phyloP scores from a whole-genome alignment of 441 rosid genomes.

The Bocquillonia castaneifolia region DNA sequence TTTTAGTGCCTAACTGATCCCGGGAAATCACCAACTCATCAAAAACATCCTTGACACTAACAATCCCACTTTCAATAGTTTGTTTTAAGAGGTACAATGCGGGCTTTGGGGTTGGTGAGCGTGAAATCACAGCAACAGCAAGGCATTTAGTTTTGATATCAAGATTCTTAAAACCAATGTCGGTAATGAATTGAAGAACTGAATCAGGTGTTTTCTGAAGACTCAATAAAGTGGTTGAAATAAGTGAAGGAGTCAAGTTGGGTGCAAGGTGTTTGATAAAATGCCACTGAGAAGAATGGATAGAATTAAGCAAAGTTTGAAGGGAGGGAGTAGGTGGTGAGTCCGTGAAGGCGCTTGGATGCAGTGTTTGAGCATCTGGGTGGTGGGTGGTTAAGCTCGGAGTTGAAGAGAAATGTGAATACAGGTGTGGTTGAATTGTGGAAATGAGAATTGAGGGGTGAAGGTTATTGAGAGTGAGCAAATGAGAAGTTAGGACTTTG shows the following conservation, averaged over 20 bases:
- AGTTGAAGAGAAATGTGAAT: conserved; percentile 29
- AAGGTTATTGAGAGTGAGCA: conserved; percentile 9
- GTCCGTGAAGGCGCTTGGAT: conserved; percentile 16
- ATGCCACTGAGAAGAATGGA: conserved; percentile 71
- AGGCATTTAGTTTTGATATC: conserved; percentile 58
- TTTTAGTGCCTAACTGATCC: conserved; percentile 42
- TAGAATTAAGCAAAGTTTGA: conserved; percentile 18
- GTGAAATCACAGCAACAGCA: conserved; percentile 55
- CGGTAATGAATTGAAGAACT: conserved; percentile 45
- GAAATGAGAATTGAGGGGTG: conserved; percentile 12
- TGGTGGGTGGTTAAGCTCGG: conserved; percentile 12
- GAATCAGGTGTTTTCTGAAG: conserved; percentile 55
- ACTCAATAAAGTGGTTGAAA: conserved; percentile 40
- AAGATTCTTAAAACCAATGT: conserved; percentile 31
- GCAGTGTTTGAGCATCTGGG: conserved; percentile 3
- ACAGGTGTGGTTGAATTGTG: conserved; percentile 11
- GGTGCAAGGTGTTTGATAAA: conserved; percentile 53
- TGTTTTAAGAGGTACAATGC: conserved; percentile 47
- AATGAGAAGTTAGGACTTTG: conserved; percentile 10
- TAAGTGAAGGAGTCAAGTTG: conserved; percentile 38
- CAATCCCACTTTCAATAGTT: conserved; percentile 24
- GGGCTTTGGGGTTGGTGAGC: conserved; percentile 52
- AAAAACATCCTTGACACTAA: conserved; percentile 39
- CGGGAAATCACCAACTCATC: conserved; percentile 41
- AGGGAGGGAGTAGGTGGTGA: conserved; percentile 11